A percentile compares a stretch with the other conserved stretches of the same genome.
Conservation (phyloP, 164 flowering plant species). For the Aristolochia contorta region DNA sequence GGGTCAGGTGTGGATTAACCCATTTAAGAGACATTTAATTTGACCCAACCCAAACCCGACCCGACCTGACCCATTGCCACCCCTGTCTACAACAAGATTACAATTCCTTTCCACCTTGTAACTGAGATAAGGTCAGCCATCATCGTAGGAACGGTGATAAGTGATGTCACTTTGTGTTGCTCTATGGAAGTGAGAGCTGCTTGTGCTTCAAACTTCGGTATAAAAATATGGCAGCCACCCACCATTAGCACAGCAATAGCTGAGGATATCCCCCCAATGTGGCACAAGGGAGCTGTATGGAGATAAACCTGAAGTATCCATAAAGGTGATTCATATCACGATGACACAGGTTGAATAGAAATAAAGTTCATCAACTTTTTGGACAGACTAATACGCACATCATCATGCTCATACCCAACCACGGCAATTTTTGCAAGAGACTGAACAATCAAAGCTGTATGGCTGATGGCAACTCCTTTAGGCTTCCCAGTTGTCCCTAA, state of each 20-base stretch:
- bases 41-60: too few relatives aligned
- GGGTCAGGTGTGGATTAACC: too few relatives aligned
- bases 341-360: background rate
- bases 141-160: slow-evolving; percentile 82
- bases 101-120: slow-evolving; percentile 54
- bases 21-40: too few relatives aligned
- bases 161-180: slow-evolving; percentile 51
- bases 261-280: slow-evolving; percentile 95
- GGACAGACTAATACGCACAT: slow-evolving; percentile 36
- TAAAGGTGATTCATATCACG: background rate
- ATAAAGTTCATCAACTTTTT: background rate
- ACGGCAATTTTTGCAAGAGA: slow-evolving; percentile 81
- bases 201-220: slow-evolving; percentile 68
- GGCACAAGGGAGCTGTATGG: slow-evolving; percentile 91
- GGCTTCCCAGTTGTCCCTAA: slow-evolving; percentile 93
- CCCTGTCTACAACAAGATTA: too few relatives aligned
- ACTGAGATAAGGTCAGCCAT: slow-evolving; percentile 62
- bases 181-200: slow-evolving; percentile 49
- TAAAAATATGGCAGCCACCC: slow-evolving; percentile 70
- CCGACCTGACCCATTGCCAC: too few relatives aligned
- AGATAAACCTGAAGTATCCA: slow-evolving; percentile 57
- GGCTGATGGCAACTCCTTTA: slow-evolving; percentile 74
- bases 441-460: slow-evolving; percentile 69
- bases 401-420: slow-evolving; percentile 72
- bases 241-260: slow-evolving; percentile 81